Base-by-base conservation (phyloP, 2,329 filamentous ascomycete genomes). In the Colletotrichum tanaceti region DNA sequence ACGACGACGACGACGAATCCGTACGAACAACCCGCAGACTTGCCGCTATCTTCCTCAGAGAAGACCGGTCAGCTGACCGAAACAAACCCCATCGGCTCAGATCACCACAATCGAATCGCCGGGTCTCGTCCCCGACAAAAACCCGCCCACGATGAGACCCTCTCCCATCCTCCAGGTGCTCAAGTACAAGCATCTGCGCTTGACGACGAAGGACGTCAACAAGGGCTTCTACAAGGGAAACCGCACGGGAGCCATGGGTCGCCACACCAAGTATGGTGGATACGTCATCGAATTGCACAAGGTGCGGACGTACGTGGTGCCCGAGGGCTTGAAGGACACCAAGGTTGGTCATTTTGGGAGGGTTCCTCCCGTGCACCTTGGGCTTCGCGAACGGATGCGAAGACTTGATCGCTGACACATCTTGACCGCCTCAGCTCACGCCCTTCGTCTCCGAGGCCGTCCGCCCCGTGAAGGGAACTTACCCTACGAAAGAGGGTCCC, bases 171-270 rank as follows among this genome's bases (percentile, higher is more conserved):
- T 97, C 75, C 86, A 87, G 74, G 83, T 89, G 75, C 82, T 89
- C 78, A 87, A 88, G 66, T 87, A 93, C 75, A 88, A 90, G 80
- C 93, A 95, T 77, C 84, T 94, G 68, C 86, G 87, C 61, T 88
- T 99, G 76, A 98, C 93, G 14, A 97, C 95, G 73, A 99, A 99
- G 83, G 91, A 96, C 81, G 91, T 95, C 78, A 92, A 91, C 79
- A 93, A 93, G 77, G 95, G 94, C 73, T 99, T 91, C 88, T 99
- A 99, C 89, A 98, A 98, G 86, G 96, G 96, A 78, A 98, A 92
- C 75, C 87, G 94, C 54, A 91, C 93, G 0, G 96, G 96, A 1
- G 89, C 92, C 49, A 94, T 97, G 89, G 96, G 96, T 79, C 82
- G 85, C 16, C 93, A 97, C 82, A 94, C 92, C 63, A 92, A 92